Evolutionary conservation across 768 basidiomycete species (phyloP).

Genomic region (Podaxis mareebaensis): DNA sequence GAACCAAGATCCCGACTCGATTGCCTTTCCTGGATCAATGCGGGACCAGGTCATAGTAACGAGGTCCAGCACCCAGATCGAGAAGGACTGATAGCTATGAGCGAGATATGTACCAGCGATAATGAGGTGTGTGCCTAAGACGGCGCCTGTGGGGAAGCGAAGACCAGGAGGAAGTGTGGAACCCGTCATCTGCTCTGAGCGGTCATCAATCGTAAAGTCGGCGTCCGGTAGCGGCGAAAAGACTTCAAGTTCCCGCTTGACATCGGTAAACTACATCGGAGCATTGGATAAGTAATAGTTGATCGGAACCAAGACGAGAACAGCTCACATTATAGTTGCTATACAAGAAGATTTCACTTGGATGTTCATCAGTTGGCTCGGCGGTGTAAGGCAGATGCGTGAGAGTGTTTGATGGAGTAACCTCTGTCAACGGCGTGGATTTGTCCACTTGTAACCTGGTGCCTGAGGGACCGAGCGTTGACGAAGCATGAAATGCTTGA

Average conservation of each 20-base stretch:
- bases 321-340: constrained; percentile 90
- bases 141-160: constrained; percentile 93
- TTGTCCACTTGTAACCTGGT: constrained; percentile 57
- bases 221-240: constrained; percentile 78
- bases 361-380: constrained; percentile 68
- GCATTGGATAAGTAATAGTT: constrained; percentile 14
- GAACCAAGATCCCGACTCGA: constrained; percentile 93
- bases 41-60: constrained; percentile 81
- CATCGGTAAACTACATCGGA: constrained; percentile 77
- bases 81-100: constrained; percentile 91
- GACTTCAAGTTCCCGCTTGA: constrained; percentile 92
- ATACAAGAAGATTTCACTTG: constrained; percentile 87
- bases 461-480: constrained; percentile 55
- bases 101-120: constrained; percentile 96
- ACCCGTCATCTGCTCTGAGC: constrained; percentile 79
- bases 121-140: constrained; percentile 88
- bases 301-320: constrained; percentile 7
- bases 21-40: constrained; percentile 84
- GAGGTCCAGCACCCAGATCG: constrained; percentile 94
- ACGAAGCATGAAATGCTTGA: constrained; percentile 37
- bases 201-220: constrained; percentile 78
- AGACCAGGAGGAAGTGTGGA: constrained; percentile 88
- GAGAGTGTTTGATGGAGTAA: constrained; percentile 59
- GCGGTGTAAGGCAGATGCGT: constrained; percentile 79
- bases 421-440: constrained; percentile 40